phyloP scores from a whole-genome alignment of 169 alveolate genomes.

The Theileria sp. region DNA sequence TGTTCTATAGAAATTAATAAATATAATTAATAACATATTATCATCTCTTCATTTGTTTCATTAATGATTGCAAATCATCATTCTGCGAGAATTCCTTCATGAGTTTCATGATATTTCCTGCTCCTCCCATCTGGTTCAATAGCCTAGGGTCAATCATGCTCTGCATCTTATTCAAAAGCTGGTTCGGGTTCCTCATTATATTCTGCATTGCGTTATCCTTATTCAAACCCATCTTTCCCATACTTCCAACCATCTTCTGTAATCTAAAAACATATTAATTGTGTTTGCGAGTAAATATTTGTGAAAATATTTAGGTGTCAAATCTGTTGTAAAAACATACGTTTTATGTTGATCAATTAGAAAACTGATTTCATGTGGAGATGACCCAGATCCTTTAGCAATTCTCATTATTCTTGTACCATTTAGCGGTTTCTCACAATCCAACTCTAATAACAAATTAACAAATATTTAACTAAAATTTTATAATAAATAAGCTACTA shows the following conservation, averaged over 20 bases:
- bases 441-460: slow-evolving; percentile 79
- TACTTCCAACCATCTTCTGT: slow-evolving; percentile 93
- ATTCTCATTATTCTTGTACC: slow-evolving; percentile 89
- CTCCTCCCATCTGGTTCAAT: slow-evolving; percentile 95
- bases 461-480: not conserved
- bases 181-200: slow-evolving; percentile 92
- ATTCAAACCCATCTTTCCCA: slow-evolving; percentile 94
- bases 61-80: slow-evolving; percentile 36
- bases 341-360: slow-evolving; percentile 93
- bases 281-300: not conserved
- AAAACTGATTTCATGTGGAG: slow-evolving; percentile 86
- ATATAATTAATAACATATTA: no score
- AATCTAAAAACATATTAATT: slow-evolving; percentile 63
- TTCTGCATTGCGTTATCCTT: slow-evolving; percentile 86
- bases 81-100: slow-evolving; percentile 83
- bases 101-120: slow-evolving; percentile 90
- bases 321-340: slow-evolving; percentile 25
- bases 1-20: no score
- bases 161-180: slow-evolving; percentile 91
- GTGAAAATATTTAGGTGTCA: not conserved
- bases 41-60: slow-evolving; percentile 47
- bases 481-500: not conserved
- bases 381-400: slow-evolving; percentile 94
- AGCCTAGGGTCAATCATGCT: slow-evolving; percentile 93
- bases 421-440: slow-evolving; percentile 87